phyloP scores from a whole-genome alignment of 2,329 filamentous ascomycete species.

The Aureobasidium sp. region DNA sequence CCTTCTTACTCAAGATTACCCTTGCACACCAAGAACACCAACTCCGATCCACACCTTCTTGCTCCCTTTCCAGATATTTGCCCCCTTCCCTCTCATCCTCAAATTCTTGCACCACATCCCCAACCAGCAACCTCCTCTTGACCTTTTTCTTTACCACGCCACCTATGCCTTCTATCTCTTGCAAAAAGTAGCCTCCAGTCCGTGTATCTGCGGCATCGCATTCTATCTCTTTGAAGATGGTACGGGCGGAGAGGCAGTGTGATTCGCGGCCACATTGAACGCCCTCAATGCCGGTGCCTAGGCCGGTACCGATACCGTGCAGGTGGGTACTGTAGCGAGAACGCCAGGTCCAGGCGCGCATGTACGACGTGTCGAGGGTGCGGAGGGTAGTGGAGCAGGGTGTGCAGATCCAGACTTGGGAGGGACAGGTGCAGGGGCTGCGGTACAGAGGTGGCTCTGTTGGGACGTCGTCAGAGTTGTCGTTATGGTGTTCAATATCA shows the following conservation, averaged over 20 bases:
- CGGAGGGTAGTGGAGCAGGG: slow-evolving; percentile 70
- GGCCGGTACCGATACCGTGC: slow-evolving; percentile 75
- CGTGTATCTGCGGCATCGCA: slow-evolving; percentile 51
- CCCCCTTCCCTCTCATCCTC: slow-evolving; percentile 66
- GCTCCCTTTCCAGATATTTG: slow-evolving; percentile 63
- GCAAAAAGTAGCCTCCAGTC: slow-evolving; percentile 65
- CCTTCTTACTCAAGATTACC: slow-evolving; percentile 56
- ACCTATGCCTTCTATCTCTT: slow-evolving; percentile 88
- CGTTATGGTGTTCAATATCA: neutral
- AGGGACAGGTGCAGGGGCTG: slow-evolving; percentile 52
- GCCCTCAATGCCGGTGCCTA: slow-evolving; percentile 80
- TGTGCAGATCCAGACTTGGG: slow-evolving; percentile 75
- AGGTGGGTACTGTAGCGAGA: slow-evolving; percentile 69
- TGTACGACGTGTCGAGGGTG: slow-evolving; percentile 51
- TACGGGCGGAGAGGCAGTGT: slow-evolving; percentile 67
- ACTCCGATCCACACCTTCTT: slow-evolving; percentile 59
- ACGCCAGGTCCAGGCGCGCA: slow-evolving; percentile 79
- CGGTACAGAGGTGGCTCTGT: slow-evolving; percentile 22
- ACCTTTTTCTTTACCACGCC: slow-evolving; percentile 81
- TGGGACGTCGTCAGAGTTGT: neutral
- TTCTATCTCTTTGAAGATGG: slow-evolving; percentile 77
- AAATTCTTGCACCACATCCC: slow-evolving; percentile 78
- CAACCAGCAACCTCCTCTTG: slow-evolving; percentile 74
- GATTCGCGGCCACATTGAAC: slow-evolving; percentile 77
- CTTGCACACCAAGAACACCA: slow-evolving; percentile 92